A percentile compares a stretch with the other conserved stretches of the same genome.
These are phyloP conservation scores for Coffea canephora DNA, from an alignment of 257 asterid genomes.

Conservation along the genomic window DNA sequence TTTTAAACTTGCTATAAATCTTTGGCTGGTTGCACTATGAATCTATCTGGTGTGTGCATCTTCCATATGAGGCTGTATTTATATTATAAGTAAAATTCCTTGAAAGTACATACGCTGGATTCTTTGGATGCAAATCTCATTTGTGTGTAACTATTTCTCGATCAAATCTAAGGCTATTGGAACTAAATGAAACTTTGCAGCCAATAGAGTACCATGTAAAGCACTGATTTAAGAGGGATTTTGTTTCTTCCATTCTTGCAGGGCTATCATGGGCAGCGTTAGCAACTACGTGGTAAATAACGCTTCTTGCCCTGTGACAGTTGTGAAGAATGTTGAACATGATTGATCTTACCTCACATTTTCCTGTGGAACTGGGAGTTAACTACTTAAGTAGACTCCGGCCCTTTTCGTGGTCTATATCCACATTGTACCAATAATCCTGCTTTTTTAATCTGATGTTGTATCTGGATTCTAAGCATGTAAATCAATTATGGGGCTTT, in stretches of 20 bases:
- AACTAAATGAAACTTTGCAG: background rate
- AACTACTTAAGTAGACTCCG: conserved; percentile 10
- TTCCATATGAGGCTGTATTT: background rate
- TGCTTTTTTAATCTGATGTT: background rate
- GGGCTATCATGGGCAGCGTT: conserved; percentile 94
- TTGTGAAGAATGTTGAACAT: conserved; percentile 54
- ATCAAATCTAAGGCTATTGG: background rate
- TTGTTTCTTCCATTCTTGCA: conserved; percentile 30
- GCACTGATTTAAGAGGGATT: conserved; percentile 1
- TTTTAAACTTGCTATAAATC: background rate
- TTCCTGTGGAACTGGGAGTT: conserved; percentile 3
- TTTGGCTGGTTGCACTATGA: background rate
- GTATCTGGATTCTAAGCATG: conserved; percentile 5
- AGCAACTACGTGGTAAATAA: conserved; percentile 82
- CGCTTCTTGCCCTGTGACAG: conserved; percentile 82
- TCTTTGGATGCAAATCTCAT: background rate
- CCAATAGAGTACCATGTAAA: background rate
- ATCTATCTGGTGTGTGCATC: background rate
- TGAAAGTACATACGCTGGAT: background rate
- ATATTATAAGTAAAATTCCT: background rate
- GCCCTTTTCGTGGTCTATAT: background rate
- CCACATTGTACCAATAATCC: background rate
- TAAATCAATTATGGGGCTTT: background rate
- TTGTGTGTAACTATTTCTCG: background rate
- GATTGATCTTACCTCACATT: conserved; percentile 25